A percentile compares a stretch with the other conserved stretches of the same genome.
These are phyloP conservation scores for Aspergillus jensenii DNA, from an alignment of 2,329 filamentous ascomycete genomes.

Conservation along the genomic window DNA sequence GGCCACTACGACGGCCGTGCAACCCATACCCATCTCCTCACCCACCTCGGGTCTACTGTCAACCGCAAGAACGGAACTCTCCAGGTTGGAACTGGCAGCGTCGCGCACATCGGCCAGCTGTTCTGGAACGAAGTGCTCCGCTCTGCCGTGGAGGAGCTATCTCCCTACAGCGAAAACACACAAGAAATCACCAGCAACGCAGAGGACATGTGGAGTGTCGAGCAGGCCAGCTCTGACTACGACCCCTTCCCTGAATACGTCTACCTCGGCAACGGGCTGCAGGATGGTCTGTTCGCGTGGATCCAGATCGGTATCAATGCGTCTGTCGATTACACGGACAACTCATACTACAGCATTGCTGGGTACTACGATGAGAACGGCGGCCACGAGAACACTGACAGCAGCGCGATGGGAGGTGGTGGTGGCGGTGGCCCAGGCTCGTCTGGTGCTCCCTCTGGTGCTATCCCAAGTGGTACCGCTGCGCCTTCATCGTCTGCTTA, in stretches of 20 bases:
- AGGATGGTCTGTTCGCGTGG: constrained; percentile 51
- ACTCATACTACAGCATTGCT: constrained; percentile 25
- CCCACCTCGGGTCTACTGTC: constrained; percentile 39
- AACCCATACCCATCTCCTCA: constrained; percentile 52
- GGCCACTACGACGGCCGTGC: constrained; percentile 50
- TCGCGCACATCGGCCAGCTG: constrained; percentile 52
- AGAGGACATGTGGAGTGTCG: constrained; percentile 43
- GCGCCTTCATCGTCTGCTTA: constrained; percentile 6
- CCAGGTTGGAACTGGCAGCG: constrained; percentile 39
- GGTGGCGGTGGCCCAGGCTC: constrained; percentile 1
- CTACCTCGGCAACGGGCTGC: constrained; percentile 51
- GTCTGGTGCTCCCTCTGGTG: constrained; percentile 15
- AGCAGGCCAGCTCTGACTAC: constrained; percentile 44
- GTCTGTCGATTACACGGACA: constrained; percentile 32
- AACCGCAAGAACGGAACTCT: constrained; percentile 47
- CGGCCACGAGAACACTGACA: constrained; percentile 21
- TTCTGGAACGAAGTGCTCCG: constrained; percentile 52
- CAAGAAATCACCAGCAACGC: constrained; percentile 41
- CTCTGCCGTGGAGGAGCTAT: constrained; percentile 42
- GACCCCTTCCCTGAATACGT: constrained; percentile 57
- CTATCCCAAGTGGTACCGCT: constrained; percentile 14
- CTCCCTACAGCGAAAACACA: constrained; percentile 36
- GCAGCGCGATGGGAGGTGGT: constrained; percentile 13
- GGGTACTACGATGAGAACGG: constrained; percentile 24
- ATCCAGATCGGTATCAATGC: constrained; percentile 50